Evolutionary conservation across 345 rosid genomes (phyloP), one percentile per base, ranked within the genome.

Genomic region (Abelmoschus esculentus): DNA sequence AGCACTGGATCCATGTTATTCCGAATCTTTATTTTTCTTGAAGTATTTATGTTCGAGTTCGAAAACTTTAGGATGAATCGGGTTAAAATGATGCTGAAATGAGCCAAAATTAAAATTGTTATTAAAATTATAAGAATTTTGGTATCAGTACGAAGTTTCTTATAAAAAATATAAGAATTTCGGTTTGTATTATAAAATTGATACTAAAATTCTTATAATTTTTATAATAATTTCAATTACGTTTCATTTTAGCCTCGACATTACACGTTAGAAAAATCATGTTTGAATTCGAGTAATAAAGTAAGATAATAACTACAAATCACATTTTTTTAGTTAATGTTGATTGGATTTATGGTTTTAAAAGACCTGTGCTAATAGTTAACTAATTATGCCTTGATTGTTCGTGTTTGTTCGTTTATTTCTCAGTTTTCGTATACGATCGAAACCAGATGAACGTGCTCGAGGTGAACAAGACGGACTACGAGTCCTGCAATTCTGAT

Each of bases 381-480:
- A 36, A 22, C 26, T 53, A 36, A 74, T 7, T 26, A 3, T 36
- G 5, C 74, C 5, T 36, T 70, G 44, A 61, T 42, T 59, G 44
- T 38, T 57, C 46, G 29, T 17, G 19, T 53, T 56, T 10, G 14
- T 0, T 60, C 9, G 31, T 61, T 61, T 32, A 17, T 38, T 28
- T 32, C 12, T 49, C 79, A 95, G 99, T 74, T 81, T 95, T 95
- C 49, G 97, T 92, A 73, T 95, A 92, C 40, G 93, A 95, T 68
- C 87, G 98, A 29, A 85, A 90, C 84, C 97, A 95, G 79, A 76
- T 75, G 87, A 81, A 85, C 18, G 86, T 95, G 58, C 80, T 95
- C n/a, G 97, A 95, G 81, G 99, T 95, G 81, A 95, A 95, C 85
- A 72, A 87, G 71, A 90, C 97, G 0, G 82, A 84, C 64, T 95